Conservation (phyloP, 2,329 filamentous ascomycete species). For the Colletotrichum echinochloae region DNA sequence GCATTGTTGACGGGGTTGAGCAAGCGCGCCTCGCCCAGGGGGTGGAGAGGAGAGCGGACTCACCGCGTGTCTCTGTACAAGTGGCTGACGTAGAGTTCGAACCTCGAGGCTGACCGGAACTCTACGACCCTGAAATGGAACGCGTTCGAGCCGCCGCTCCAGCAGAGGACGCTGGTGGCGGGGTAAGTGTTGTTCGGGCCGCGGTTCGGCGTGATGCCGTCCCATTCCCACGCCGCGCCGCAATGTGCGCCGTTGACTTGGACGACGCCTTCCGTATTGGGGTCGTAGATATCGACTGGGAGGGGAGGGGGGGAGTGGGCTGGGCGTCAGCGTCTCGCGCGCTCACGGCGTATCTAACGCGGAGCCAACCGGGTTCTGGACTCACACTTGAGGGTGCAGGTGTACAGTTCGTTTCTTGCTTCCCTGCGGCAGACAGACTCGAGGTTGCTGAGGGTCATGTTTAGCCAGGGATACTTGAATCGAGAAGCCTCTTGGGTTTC, state of each 20-base stretch:
- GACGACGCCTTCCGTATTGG: slow-evolving; percentile 39
- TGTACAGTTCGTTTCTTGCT: slow-evolving; percentile 13
- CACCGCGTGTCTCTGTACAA: slow-evolving; percentile 36
- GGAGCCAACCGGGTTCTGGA: neutral
- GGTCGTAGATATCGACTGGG: slow-evolving; percentile 40
- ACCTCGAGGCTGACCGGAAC: slow-evolving; percentile 39
- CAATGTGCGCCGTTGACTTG: slow-evolving; percentile 42
- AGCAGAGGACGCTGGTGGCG: slow-evolving; percentile 36
- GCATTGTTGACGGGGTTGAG: slow-evolving; percentile 4
- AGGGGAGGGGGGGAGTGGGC: too few relatives aligned
- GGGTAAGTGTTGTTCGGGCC: slow-evolving; percentile 47
- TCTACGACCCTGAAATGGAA: slow-evolving; percentile 37
- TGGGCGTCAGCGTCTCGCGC: neutral
- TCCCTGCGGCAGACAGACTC: slow-evolving; percentile 16
- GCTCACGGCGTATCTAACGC: neutral
- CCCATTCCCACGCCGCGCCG: slow-evolving; percentile 44
- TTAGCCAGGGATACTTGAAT: slow-evolving; percentile 37
- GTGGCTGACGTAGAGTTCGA: slow-evolving; percentile 36
- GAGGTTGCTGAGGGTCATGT: slow-evolving; percentile 38
- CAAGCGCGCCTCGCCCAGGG: neutral
- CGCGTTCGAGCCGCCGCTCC: slow-evolving; percentile 14
- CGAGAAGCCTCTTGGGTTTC: slow-evolving; percentile 6
- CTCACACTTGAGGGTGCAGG: slow-evolving; percentile 37
- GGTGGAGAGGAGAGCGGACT: neutral
- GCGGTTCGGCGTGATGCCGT: slow-evolving; percentile 41